Base-by-base conservation (phyloP, 805 yeast species). In the Wickerhamomyces bovis region DNA sequence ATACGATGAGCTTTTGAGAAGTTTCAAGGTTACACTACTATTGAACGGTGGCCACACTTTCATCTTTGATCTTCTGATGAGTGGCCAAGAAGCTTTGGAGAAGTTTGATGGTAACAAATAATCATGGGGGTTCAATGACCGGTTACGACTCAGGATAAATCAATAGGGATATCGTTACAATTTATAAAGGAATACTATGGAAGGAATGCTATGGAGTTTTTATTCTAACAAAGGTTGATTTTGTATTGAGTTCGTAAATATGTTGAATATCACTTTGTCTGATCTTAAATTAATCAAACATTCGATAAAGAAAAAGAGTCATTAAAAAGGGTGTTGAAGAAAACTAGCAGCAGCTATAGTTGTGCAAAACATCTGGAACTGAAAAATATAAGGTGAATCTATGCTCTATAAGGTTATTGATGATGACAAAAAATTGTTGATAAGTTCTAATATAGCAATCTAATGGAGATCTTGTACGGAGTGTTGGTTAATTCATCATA, bases 401-500 rank as follows among this genome's bases (percentile, higher is more conserved):
- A 36, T 36, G 23, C 39, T 36, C 22, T 36, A 36, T 36, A 36
- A 36, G 31, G 31, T 28, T 15, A 28, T 28, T 3, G 13, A 28
- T 28, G 31, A 13, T 28, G 31, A 28, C 4, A 13, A 13, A 28
- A 3, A n/a, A 13, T 7, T 3, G n/a, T 28, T 13, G 6, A 33
- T 6, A 33, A 56, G 78, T 23, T 41, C 48, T 78, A 92, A 65
- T 94, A 94, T 54, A 94, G 74, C 61, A 94, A 75, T 68, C 99
- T 86, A 59, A 96, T 89, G 48, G 86, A 82, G 61, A 94, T 86
- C 69, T 86, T 89, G 78, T 83, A 89, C 39, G 92, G 89, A 41
- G 98, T 92, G 63, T 80, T 78, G 68, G 85, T 95, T 60, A 94
- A 79, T 66, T 85, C 85, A 62, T 86, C 86, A 67, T 90, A 83